Base-by-base conservation (phyloP, 139 green algal genomes). In the Coccomyxa sp. region DNA sequence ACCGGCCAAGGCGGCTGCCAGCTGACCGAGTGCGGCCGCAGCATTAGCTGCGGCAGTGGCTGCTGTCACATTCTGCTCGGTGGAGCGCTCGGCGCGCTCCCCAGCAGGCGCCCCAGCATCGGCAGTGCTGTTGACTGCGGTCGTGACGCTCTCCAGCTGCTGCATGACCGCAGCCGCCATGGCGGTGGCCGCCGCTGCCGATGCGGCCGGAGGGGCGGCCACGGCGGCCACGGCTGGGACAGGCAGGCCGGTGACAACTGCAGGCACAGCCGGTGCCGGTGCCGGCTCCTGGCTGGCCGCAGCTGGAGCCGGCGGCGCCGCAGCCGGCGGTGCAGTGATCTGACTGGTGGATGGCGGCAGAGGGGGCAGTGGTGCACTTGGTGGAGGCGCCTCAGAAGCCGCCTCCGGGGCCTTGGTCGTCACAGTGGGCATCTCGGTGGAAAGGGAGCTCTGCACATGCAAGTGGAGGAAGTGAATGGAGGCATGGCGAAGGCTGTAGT, bases 1-100 rank as follows among this genome's bases (percentile, higher is more conserved):
- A 10, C 68, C 58, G 13, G 81, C 76, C 74, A 84, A 74, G 23
- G 81, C 81, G 9, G 81, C 81, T 58, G 81, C 81, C 71, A 84
- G 81, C 74, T 84, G 83, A 18, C 83, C 79, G 66, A 83, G 79
- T 0, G 79, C 83, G 11, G 83, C 57, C 0, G 79, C 78, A 1
- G 78, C 79, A 1, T 63, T 18, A 0, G 68, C 79, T 10, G 78
- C 79, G 31, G 83, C 58, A 4, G 76, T 76, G n/a, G 75, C 67
- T 28, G 67, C 83, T 16, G 78, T 32, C 14, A 79, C 83, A 25
- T 71, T 71, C 63, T 71, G 63, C 63, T 51, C 38, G 38, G 38
- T 51, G 77, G 25, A 13, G 77, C 67, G 63, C 59, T 38, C 45
- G 76, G 66, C 57, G 75, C 67, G 23, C 32, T 38, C 23, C 63